Evolutionary conservation across 352 stramenopile genomes (phyloP).

Genomic region (Globisporangium acanthophoron): DNA sequence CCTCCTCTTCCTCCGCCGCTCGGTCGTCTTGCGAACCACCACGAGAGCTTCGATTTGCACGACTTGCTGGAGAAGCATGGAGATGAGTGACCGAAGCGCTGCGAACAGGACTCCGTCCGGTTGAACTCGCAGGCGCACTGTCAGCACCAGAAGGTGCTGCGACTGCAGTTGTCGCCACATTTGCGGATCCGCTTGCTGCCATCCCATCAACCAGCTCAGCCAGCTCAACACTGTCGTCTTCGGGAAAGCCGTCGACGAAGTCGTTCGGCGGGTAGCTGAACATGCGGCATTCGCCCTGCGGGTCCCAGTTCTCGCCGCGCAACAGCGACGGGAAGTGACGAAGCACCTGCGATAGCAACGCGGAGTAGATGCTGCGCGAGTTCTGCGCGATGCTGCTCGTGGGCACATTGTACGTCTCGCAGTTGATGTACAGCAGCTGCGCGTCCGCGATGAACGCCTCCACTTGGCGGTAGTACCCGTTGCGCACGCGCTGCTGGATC

Average conservation of each 20-base stretch:
- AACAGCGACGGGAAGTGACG: conserved; percentile 54
- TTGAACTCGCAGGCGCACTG: not conserved
- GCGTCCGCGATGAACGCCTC: conserved; percentile 78
- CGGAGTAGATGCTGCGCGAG: conserved; percentile 55
- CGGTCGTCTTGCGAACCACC: not conserved
- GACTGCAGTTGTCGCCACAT: not conserved
- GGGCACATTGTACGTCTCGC: conserved; percentile 81
- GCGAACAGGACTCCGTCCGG: not conserved
- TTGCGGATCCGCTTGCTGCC: not conserved
- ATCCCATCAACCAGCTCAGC: not conserved
- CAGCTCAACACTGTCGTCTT: conserved; percentile 15
- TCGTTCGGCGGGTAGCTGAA: conserved; percentile 53
- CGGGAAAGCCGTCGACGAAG: conserved; percentile 29
- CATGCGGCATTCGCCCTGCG: conserved; percentile 14
- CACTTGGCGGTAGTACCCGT: conserved; percentile 79
- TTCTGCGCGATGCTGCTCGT: conserved; percentile 81
- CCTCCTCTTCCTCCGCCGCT: conserved; percentile 1
- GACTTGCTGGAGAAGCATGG: not conserved
- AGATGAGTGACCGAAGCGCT: not conserved
- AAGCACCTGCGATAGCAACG: conserved; percentile 54
- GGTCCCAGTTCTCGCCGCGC: conserved; percentile 19
- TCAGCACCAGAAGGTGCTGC: not conserved
- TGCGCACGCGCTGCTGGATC: conserved; percentile 59
- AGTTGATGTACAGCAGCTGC: conserved; percentile 69
- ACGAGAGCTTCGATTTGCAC: not conserved